Evolutionary conservation across 495 filamentous ascomycete species (phyloP), one percentile per base, ranked within the genome.

Genomic region (Neurospora sp.): DNA sequence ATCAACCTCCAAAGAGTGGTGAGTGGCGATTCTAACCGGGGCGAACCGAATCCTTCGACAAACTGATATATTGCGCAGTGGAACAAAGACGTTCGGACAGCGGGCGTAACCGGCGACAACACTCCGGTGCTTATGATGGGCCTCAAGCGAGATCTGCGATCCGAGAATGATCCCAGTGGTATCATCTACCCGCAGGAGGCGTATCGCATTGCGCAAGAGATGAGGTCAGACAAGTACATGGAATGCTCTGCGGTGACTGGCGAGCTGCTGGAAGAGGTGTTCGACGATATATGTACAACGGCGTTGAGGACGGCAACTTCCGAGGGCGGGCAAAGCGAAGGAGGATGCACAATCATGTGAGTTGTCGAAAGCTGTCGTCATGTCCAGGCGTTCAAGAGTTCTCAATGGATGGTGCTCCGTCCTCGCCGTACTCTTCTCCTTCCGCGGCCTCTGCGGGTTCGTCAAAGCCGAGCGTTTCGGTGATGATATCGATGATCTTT

Each of bases 161-260:
- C 83, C 34, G 87, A 87, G 72, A 78, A 79, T 5, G 90, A 92
- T 74, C 89, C 89, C 34, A 89, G 90, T 70, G 89, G 87, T 4
- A 86, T 91, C 40, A 92, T 93, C 37, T 90, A 91, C 73, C 92
- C 91, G 38, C 88, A 92, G 78, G 91, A 93, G 78, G 90, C 87
- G 2, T 89, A 94, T 75, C 83, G 85, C n/a, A 84, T 93, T 40
- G 92, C 94, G 15, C 92, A 94, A 77, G 91, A 92, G 78, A 88
- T 96, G 82, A 85, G 92, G 69, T 93, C 90, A 79, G 94, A 97
- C 86, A 88, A 89, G 54, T 97, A 97, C 82, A 92, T 93, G 69
- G 94, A 97, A 78, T 97, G 94, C 80, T 96, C 93, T 19, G 93
- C 94, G 39, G 81, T 91, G 34, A 96, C 93, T n/a, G 94, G 94